Base-by-base conservation (phyloP, 106 monocot genomes). In the Iris macrosiphon region DNA sequence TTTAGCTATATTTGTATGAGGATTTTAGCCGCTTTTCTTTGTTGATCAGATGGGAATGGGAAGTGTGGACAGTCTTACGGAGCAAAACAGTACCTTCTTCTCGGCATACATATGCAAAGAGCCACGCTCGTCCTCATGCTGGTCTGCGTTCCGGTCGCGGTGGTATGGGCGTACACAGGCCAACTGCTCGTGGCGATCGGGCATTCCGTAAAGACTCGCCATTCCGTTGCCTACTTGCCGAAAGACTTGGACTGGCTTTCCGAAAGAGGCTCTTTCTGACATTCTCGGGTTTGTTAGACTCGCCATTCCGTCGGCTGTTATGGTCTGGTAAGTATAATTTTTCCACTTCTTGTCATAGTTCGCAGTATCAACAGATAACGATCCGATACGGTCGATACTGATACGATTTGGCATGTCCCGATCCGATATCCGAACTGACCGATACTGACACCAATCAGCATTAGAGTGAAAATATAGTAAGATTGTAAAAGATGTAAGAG, bases 41-140 rank as follows among this genome's bases (percentile, higher is more conserved):
- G 12, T 23, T 31, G 17, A 21, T 33, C 15, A 79, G 78, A n/a
- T 79, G 7, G 78, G 78, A 31, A 73, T 79, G 73, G 73, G 67
- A 7, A 73, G 73, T 29, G 73, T 40, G 78, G 78, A 9, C 78
- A 79, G 12, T 62, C 78, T 15, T 79, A 26, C 19, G 78, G 78
- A 0, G 78, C 68, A 26, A 73, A 68, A 51, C 53, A 63, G 45
- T 47, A 63, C 45, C 43, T 52, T 43, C 57, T 73, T 62, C 58
- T 79, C 6, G 78, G 78, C 14, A 45, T 79, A 21, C 67, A 79
- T 38, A 18, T 79, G 55, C 78, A 79, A 31, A 59, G 73, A 7
- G 73, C 78, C 1, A 58, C 67, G 73, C 56, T 79, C 24, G 46
- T 79, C 7, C 73, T 79, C 31, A 50, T 61, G 4, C 27, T 40